phyloP scores from a whole-genome alignment of 129 eudicot species.

The Escallonia herrerae region DNA sequence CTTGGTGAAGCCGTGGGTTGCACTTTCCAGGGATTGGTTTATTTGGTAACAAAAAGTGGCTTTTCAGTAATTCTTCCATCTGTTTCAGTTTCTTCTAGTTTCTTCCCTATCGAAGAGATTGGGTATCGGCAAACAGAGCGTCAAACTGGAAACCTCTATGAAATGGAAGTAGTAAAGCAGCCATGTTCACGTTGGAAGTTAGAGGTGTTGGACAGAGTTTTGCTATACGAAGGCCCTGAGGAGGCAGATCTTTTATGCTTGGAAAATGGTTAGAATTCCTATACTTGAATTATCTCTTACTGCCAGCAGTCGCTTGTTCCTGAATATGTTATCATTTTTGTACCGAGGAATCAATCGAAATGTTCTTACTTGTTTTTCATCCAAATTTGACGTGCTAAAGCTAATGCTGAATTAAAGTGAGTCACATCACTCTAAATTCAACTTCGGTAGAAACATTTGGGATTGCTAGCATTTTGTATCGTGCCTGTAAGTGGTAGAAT shows the following conservation, averaged over 20 bases:
- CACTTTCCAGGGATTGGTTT: constrained; percentile 59
- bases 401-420: no score
- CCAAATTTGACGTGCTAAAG: no score
- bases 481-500: no score
- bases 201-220: constrained; percentile 79
- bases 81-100: constrained; percentile 56
- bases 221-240: constrained; percentile 82
- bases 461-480: no score
- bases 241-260: constrained; percentile 80
- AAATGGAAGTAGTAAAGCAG: constrained; percentile 23
- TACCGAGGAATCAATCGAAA: no score
- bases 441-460: no score
- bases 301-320: background rate
- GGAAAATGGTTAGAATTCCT: constrained; percentile 58
- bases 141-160: constrained; percentile 40
- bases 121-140: constrained; percentile 37
- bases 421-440: no score
- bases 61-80: constrained; percentile 85
- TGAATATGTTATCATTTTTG: no score
- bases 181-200: constrained; percentile 77
- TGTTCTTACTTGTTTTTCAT: no score
- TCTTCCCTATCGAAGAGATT: constrained; percentile 65
- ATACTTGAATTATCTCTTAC: background rate
- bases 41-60: constrained; percentile 60
- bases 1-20: constrained; percentile 71